phyloP scores from a whole-genome alignment of 139 green algal genomes.

The Yamagishiella unicocca region DNA sequence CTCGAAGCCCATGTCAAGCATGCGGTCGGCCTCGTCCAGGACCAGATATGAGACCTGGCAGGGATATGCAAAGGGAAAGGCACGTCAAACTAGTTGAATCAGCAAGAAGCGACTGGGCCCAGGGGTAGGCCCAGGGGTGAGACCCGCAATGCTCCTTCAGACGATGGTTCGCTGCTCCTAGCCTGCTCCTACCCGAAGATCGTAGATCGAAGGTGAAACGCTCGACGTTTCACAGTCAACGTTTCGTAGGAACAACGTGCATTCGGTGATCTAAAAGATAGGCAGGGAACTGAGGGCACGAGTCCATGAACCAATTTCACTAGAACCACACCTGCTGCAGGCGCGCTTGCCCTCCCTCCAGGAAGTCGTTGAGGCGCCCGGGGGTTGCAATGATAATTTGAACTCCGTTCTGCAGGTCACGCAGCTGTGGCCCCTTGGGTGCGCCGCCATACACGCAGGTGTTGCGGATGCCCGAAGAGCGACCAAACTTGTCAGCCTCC shows the following conservation, averaged over 20 bases:
- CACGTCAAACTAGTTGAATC: too few species aligned
- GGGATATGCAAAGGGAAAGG: background rate
- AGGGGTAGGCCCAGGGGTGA: too few species aligned
- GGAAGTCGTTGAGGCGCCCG: conserved; percentile 94
- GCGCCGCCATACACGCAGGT: conserved; percentile 92
- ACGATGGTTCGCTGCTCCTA: too few species aligned
- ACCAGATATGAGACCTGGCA: conserved; percentile 90
- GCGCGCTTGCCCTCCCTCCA: conserved; percentile 78
- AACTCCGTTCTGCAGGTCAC: conserved; percentile 82
- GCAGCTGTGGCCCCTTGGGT: conserved; percentile 88
- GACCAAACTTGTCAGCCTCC: conserved; percentile 95
- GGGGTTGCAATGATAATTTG: conserved; percentile 93
- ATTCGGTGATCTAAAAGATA: too few species aligned
- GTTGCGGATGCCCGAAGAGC: conserved; percentile 80
- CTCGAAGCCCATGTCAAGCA: conserved; percentile 99
- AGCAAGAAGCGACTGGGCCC: too few species aligned
- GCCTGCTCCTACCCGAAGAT: too few species aligned
- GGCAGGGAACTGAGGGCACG: too few species aligned
- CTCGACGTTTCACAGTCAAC: too few species aligned
- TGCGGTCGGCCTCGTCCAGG: conserved; percentile 98
- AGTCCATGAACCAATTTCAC: too few species aligned
- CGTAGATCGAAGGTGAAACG: too few species aligned
- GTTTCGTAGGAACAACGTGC: too few species aligned
- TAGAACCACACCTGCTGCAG: conserved; percentile 39
- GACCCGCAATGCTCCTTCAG: too few species aligned